Conservation (phyloP, 495 filamentous ascomycete species). For the Talaromyces ruber region DNA sequence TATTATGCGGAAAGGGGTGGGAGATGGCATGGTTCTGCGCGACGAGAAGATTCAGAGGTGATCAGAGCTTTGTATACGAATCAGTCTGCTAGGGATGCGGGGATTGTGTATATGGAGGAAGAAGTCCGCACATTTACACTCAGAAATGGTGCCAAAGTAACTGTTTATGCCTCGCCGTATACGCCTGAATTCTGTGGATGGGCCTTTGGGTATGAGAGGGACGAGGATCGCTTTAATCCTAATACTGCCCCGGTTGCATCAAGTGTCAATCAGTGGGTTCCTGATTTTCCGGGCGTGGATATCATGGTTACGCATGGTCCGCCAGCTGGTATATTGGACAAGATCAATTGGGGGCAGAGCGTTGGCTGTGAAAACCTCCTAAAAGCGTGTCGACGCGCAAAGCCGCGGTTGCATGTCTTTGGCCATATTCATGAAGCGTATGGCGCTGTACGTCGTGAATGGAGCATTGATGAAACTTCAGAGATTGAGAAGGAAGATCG, state of each 20-base stretch:
- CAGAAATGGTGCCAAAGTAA: conserved; percentile 48
- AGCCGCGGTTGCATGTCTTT: conserved; percentile 48
- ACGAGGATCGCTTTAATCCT: conserved; percentile 47
- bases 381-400: conserved; percentile 31
- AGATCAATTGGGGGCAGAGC: conserved; percentile 14
- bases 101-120: conserved; percentile 61
- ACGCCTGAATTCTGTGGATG: conserved; percentile 50
- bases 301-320: conserved; percentile 71
- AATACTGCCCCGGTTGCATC: conserved; percentile 13
- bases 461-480: conserved; percentile 25
- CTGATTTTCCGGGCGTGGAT: conserved; percentile 42
- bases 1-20: conserved; percentile 32
- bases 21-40: conserved; percentile 20
- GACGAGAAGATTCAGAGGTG: conserved; percentile 15
- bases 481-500: conserved; percentile 22
- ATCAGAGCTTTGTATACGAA: conserved; percentile 40
- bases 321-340: conserved; percentile 51
- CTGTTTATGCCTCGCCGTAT: conserved; percentile 63
- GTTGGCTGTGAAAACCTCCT: conserved; percentile 42
- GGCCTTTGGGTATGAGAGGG: conserved; percentile 54
- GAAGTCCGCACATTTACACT: conserved; percentile 48
- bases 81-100: conserved; percentile 33
- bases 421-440: conserved; percentile 63
- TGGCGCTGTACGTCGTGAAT: conserved; percentile 54
- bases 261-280: conserved; percentile 38